Conservation (phyloP, 352 stramenopile genomes). For the Globisporangium abappressorium region DNA sequence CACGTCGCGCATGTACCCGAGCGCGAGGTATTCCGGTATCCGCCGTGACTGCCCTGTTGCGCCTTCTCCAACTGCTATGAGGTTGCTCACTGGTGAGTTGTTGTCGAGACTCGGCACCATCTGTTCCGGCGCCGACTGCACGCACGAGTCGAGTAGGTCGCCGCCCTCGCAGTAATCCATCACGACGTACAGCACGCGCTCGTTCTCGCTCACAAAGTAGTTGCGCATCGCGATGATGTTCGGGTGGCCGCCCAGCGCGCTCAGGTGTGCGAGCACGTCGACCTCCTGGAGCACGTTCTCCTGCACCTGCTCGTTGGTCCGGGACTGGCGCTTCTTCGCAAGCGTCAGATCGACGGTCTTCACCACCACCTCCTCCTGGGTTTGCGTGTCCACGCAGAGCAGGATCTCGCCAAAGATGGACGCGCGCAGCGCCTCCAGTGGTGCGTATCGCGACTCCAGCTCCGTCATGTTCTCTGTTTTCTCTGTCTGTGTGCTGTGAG, state of each 20-base stretch:
- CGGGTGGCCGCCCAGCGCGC: slow-evolving; percentile 51
- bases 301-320: slow-evolving; percentile 46
- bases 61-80: slow-evolving; percentile 9
- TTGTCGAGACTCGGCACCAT: slow-evolving; percentile 11
- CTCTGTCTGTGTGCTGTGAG: background rate
- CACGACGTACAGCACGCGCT: slow-evolving; percentile 57
- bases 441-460: slow-evolving; percentile 38
- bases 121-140: slow-evolving; percentile 8
- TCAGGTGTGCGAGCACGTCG: slow-evolving; percentile 56
- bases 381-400: slow-evolving; percentile 53
- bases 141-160: slow-evolving; percentile 66
- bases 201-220: slow-evolving; percentile 56
- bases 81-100: background rate
- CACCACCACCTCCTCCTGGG: slow-evolving; percentile 53
- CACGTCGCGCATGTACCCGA: slow-evolving; percentile 68
- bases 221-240: slow-evolving; percentile 72
- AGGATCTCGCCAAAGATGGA: slow-evolving; percentile 75
- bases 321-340: slow-evolving; percentile 52
- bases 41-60: slow-evolving; percentile 11
- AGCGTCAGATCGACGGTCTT: slow-evolving; percentile 70
- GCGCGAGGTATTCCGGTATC: slow-evolving; percentile 44
- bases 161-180: slow-evolving; percentile 78
- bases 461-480: slow-evolving; percentile 2
- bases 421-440: slow-evolving; percentile 37
- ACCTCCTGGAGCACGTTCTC: slow-evolving; percentile 72